Percentiles rank a stretch among this genome's conserved stretches.
These are phyloP conservation scores for Auricularia cornea DNA, from an alignment of 768 basidiomycete species.

Conservation along the genomic window DNA sequence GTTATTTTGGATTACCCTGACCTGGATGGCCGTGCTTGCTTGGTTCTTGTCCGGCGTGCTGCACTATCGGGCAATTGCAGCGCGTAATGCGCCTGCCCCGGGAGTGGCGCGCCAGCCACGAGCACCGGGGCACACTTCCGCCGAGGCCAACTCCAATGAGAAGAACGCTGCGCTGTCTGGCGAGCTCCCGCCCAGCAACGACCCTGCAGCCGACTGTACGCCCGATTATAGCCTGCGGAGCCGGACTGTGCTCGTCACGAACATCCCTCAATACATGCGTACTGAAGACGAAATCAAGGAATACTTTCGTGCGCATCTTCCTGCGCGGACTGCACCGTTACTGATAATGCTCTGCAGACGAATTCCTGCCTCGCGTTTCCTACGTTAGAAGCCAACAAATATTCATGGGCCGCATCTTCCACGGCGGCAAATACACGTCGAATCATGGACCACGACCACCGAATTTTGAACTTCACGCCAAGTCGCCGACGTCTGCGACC, in stretches of 20 bases:
- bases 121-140: neutral
- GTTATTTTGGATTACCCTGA: slow-evolving; percentile 1
- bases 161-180: neutral
- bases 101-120: neutral
- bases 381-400: neutral
- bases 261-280: neutral
- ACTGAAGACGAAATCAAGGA: neutral
- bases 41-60: neutral
- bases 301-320: neutral
- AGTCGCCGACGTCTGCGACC: neutral
- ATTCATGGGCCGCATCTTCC: neutral
- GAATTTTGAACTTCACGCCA: neutral
- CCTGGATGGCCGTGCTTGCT: neutral
- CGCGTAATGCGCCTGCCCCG: neutral
- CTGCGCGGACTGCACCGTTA: neutral
- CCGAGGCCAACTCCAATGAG: neutral
- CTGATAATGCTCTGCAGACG: neutral
- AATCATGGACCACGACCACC: neutral
- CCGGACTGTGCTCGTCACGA: neutral
- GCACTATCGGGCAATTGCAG: neutral
- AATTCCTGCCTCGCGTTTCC: neutral
- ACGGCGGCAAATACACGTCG: neutral
- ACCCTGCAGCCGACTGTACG: neutral
- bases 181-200: neutral
- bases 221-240: neutral